Percentiles rank a stretch among this genome's conserved stretches.
phyloP scores from a whole-genome alignment of 768 basidiomycete genomes.

The Filobasidium floriforme region DNA sequence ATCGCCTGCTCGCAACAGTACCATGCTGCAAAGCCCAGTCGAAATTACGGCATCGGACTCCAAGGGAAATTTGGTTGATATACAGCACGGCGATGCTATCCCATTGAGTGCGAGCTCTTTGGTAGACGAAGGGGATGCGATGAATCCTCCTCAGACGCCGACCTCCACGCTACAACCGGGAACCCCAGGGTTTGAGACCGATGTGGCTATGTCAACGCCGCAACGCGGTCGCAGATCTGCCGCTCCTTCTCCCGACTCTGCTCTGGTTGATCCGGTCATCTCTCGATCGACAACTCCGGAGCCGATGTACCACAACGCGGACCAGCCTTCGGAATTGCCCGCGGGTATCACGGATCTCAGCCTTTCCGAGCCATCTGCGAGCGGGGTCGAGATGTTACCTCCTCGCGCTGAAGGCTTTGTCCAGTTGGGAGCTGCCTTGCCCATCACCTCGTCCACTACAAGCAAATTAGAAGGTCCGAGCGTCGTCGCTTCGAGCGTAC shows the following conservation, averaged over 20 bases:
- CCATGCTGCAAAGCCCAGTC: not conserved
- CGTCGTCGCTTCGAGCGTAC: not conserved
- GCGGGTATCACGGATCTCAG: not conserved
- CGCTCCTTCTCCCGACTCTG: slow-evolving; percentile 4
- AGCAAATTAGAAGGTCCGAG: not conserved
- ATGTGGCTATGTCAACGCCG: not conserved
- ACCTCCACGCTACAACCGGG: not conserved
- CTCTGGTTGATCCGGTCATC: not conserved
- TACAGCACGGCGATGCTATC: not conserved
- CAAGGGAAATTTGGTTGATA: not conserved
- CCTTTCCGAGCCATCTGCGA: not conserved
- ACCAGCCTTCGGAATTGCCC: not conserved
- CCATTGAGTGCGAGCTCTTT: not conserved
- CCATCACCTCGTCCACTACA: not conserved
- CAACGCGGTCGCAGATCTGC: slow-evolving; percentile 3
- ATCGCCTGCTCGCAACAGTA: not conserved
- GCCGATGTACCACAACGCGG: not conserved
- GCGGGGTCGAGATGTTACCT: not conserved
- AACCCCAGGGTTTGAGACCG: not conserved
- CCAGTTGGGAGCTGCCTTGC: not conserved
- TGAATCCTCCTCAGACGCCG: not conserved
- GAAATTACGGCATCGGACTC: slow-evolving; percentile 1
- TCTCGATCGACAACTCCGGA: not conserved
- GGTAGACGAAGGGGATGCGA: not conserved
- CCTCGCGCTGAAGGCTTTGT: not conserved